Evolutionary conservation across 1,284 basidiomycete genomes (phyloP).

Genomic region (Calocybe gambosa): DNA sequence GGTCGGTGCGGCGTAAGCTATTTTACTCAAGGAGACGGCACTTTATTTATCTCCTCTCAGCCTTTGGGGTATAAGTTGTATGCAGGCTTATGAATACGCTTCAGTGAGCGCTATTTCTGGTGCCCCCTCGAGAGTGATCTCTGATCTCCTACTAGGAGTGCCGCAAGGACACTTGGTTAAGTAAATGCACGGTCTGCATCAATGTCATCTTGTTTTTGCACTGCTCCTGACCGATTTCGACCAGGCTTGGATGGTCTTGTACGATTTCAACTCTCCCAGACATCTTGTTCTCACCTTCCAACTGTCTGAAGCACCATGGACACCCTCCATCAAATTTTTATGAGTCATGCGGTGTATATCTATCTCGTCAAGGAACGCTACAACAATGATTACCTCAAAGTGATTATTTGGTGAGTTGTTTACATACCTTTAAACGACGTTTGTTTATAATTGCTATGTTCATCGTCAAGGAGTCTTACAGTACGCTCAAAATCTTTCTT

Average conservation of each 20-base stretch:
- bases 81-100: slow-evolving; percentile 11
- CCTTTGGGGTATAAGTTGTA: slow-evolving; percentile 14
- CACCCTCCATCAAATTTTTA: slow-evolving; percentile 12
- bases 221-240: neutral
- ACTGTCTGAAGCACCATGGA: slow-evolving; percentile 7
- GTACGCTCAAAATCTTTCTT: neutral
- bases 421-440: neutral
- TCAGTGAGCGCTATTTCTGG: slow-evolving; percentile 1
- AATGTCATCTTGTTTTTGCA: neutral
- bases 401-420: slow-evolving; percentile 8
- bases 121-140: neutral
- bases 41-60: neutral
- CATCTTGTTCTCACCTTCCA: neutral
- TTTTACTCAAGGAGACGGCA: neutral
- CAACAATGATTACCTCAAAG: slow-evolving; percentile 8
- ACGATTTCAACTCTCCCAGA: slow-evolving; percentile 2
- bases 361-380: slow-evolving; percentile 12
- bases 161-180: slow-evolving; percentile 8
- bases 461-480: slow-evolving; percentile 7
- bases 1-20: slow-evolving; percentile 10
- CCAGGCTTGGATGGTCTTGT: slow-evolving; percentile 1
- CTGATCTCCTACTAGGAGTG: slow-evolving; percentile 1
- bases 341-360: slow-evolving; percentile 8
- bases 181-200: slow-evolving; percentile 8
- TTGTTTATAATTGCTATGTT: slow-evolving; percentile 1